Evolutionary conservation across 2,329 filamentous ascomycete genomes (phyloP).

Genomic region (Fusarium sp.): DNA sequence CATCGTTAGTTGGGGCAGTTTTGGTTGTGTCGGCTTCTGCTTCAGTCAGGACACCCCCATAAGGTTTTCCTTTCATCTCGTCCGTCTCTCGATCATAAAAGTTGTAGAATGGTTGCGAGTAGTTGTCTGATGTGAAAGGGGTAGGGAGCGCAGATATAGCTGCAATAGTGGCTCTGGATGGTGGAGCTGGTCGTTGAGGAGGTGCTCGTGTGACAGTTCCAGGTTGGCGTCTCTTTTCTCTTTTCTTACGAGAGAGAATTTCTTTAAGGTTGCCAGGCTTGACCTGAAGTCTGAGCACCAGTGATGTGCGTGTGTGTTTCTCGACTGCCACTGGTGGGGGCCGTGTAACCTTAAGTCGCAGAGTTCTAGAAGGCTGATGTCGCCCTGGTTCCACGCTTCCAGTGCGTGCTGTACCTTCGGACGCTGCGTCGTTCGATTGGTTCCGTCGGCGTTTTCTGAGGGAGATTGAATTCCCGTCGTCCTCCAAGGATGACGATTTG

Average conservation of each 20-base stretch:
- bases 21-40: conserved; percentile 90
- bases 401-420: conserved; percentile 53
- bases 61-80: conserved; percentile 91
- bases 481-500: conserved; percentile 80
- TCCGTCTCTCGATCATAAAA: conserved; percentile 92
- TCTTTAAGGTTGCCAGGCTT: conserved; percentile 57
- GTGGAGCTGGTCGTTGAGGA: conserved; percentile 46
- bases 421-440: conserved; percentile 59
- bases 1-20: conserved; percentile 83
- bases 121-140: conserved; percentile 69
- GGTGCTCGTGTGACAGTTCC: conserved; percentile 39
- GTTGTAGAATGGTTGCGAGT: conserved; percentile 85
- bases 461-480: conserved; percentile 66
- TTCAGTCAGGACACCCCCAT: conserved; percentile 92
- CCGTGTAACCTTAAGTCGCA: conserved; percentile 66
- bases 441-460: conserved; percentile 68
- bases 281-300: conserved; percentile 56
- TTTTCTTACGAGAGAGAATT: conserved; percentile 53
- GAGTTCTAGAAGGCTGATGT: conserved; percentile 66
- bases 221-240: conserved; percentile 50
- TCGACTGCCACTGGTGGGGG: conserved; percentile 59
- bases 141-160: conserved; percentile 61
- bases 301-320: conserved; percentile 53
- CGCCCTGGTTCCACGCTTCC: conserved; percentile 50
- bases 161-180: conserved; percentile 39